Percentiles rank a stretch among this genome's conserved stretches.
These are phyloP conservation scores for Schizothecium vesticola DNA, from an alignment of 495 filamentous ascomycete species.

Conservation along the genomic window DNA sequence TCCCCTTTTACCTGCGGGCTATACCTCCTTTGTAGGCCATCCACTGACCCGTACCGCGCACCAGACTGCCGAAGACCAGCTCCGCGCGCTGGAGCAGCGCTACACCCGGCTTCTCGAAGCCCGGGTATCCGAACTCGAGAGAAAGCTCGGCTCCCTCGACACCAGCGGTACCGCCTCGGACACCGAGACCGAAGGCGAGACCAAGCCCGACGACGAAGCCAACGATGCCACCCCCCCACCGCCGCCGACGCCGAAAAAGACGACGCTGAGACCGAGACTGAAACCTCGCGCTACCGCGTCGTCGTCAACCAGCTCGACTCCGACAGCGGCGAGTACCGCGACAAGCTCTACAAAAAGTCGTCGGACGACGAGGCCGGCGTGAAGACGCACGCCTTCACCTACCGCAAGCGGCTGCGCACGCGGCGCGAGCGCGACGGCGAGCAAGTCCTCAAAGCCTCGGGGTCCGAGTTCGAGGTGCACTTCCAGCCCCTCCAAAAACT, in stretches of 20 bases:
- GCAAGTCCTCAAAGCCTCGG: neutral
- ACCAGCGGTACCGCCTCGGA: neutral
- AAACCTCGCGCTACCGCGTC: constrained; percentile 8
- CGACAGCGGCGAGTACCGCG: constrained; percentile 8
- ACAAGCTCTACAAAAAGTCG: constrained; percentile 1
- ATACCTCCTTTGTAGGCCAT: too few species aligned
- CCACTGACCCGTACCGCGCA: neutral
- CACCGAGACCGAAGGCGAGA: neutral
- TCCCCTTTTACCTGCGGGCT: neutral
- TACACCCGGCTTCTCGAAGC: constrained; percentile 6
- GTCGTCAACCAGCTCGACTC: constrained; percentile 7
- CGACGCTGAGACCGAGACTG: neutral
- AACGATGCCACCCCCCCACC: neutral
- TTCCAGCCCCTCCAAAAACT: neutral
- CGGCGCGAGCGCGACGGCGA: constrained; percentile 1
- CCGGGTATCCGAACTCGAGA: constrained; percentile 5
- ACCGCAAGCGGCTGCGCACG: constrained; percentile 3
- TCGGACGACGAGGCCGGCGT: neutral
- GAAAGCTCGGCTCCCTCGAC: neutral
- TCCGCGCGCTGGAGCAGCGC: constrained; percentile 5
- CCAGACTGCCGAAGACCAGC: neutral
- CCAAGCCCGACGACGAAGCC: too few species aligned
- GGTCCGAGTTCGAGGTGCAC: constrained; percentile 7
- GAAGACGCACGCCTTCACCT: constrained; percentile 8
- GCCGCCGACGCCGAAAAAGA: neutral